These are phyloP conservation scores for Lactifluus pinguis DNA, from an alignment of 768 basidiomycete species.

Conservation along the genomic window DNA sequence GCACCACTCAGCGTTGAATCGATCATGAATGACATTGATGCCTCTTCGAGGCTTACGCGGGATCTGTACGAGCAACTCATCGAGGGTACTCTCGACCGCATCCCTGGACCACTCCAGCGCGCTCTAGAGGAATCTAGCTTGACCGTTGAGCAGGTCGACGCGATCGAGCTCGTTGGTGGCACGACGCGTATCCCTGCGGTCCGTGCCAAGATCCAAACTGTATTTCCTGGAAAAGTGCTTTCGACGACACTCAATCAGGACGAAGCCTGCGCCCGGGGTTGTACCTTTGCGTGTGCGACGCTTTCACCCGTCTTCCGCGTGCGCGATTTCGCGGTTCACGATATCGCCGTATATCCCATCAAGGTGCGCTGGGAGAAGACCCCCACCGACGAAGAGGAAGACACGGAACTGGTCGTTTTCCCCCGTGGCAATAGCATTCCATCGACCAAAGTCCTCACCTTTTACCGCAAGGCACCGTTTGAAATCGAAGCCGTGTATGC, in stretches of 20 bases:
- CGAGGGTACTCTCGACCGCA: conserved; percentile 62
- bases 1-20: conserved; percentile 89
- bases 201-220: conserved; percentile 75
- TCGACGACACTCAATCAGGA: conserved; percentile 95
- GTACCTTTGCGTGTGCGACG: conserved; percentile 95
- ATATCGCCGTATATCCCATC: conserved; percentile 82
- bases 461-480: conserved; percentile 85
- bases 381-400: conserved; percentile 72
- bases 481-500: conserved; percentile 82
- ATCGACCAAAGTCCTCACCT: conserved; percentile 91
- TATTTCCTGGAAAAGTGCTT: conserved; percentile 76
- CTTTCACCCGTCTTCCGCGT: conserved; percentile 98
- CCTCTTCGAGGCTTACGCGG: conserved; percentile 73
- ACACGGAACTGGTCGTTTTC: conserved; percentile 89
- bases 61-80: conserved; percentile 80
- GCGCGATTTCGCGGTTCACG: conserved; percentile 84
- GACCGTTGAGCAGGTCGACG: conserved; percentile 75
- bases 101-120: conserved; percentile 62
- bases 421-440: conserved; percentile 77
- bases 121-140: conserved; percentile 78
- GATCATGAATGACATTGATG: conserved; percentile 94
- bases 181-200: conserved; percentile 89
- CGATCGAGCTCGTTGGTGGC: conserved; percentile 91
- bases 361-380: conserved; percentile 80
- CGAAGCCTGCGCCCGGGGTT: conserved; percentile 92